Evolutionary conservation across 176 grass and related monocot species (phyloP), one percentile per base, ranked within the genome.

Genomic region (Oryza glumipatula): DNA sequence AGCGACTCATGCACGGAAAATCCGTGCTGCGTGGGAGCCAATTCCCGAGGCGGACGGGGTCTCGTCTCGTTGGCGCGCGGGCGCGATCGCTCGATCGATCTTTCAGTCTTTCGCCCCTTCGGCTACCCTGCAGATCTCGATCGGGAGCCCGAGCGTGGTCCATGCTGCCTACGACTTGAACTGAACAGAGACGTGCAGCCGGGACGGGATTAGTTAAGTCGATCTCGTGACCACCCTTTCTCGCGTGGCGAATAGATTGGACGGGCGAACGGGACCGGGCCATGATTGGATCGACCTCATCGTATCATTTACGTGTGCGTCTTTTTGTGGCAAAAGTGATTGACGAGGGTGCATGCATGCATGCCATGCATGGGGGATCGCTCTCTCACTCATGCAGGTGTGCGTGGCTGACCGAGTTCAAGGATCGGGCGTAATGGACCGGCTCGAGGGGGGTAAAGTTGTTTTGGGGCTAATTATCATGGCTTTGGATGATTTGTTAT

Each of bases 1-100:
- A 91, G 89, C 85, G 65, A 76, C 81, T 0, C 89, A 75, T 95
- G 93, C 93, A 92, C 90, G 90, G 85, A 73, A 94, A 94, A 94
- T 32, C 90, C 93, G 90, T 94, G 82, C 83, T 94, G 90, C 93
- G 93, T 88, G 93, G 71, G 74, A 83, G 85, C 83, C 90, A 90
- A 94, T 90, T 92, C 87, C 93, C 90, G 84, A 94, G 83, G 73
- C 65, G 1, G 43, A 11, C 16, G 32, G 17, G 8, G 44, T 41
- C 39, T 54, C 4, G 51, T 54, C 51, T n/a, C 51, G 54, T 58
- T n/a, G 54, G 54, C 17, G 15, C 15, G 51, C 6, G 15, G 3
- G 51, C 51, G 81, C 43, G 64, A 80, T 80, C 77, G 64, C 51
- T 79, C 60, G 64, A 80, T 79, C 71, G 39, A 9, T 44, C 76